Conservation (phyloP, 2,329 filamentous ascomycete genomes). For the Alternaria brassicicola region DNA sequence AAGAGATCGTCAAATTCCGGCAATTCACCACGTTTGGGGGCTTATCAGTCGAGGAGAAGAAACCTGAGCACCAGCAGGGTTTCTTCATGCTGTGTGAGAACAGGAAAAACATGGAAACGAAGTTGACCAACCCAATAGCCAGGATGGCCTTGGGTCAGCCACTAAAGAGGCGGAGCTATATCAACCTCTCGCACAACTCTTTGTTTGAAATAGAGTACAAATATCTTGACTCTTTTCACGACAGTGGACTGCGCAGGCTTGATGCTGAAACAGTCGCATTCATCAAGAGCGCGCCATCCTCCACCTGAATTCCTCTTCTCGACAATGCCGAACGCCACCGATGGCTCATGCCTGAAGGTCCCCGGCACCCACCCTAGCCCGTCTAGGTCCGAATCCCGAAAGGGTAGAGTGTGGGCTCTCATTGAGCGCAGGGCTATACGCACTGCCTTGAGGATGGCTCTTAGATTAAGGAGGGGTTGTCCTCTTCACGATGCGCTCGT, state of each 20-base stretch:
- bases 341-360: constrained; percentile 6
- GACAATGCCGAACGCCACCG: constrained; percentile 10
- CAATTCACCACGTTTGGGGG: constrained; percentile 20
- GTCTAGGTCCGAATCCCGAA: neutral
- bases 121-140: neutral
- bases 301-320: neutral
- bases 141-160: constrained; percentile 13
- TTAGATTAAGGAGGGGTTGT: neutral
- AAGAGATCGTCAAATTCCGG: constrained; percentile 15
- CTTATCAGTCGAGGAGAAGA: constrained; percentile 2
- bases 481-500: neutral
- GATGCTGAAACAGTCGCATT: constrained; percentile 14
- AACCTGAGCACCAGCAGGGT: neutral
- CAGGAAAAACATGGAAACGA: neutral
- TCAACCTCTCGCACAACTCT: constrained; percentile 21
- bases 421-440: neutral
- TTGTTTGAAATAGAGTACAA: constrained; percentile 24
- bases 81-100: constrained; percentile 23
- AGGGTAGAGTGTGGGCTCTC: neutral
- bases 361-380: neutral
- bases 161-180: constrained; percentile 25
- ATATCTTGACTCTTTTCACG: constrained; percentile 16
- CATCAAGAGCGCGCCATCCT: neutral
- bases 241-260: constrained; percentile 10
- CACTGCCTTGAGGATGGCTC: neutral